A percentile compares a stretch with the other conserved stretches of the same genome.
Evolutionary conservation across 177 flowering plant genomes (phyloP).

Genomic region (Vitis hybrid): DNA sequence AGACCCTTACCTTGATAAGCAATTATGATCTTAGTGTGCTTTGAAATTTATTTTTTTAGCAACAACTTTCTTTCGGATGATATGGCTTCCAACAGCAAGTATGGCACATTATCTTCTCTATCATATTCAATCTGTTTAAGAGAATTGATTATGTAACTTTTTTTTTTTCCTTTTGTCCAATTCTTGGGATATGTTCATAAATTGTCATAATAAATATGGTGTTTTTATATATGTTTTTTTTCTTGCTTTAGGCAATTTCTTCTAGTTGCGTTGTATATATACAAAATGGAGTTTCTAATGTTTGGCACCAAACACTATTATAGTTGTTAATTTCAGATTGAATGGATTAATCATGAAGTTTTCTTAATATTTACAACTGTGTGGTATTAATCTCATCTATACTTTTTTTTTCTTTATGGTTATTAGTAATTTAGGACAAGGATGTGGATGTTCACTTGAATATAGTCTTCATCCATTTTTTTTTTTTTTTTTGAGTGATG

Average conservation of each 20-base stretch:
- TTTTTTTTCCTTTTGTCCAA: neutral
- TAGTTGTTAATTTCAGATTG: neutral
- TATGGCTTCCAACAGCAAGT: slow-evolving; percentile 6
- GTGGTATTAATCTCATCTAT: neutral
- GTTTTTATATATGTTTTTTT: neutral
- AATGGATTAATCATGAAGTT: neutral
- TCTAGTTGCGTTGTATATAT: neutral
- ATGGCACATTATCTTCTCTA: neutral
- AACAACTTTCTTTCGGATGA: neutral
- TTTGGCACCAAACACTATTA: neutral
- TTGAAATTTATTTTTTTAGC: neutral
- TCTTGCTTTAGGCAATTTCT: neutral
- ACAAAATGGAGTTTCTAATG: neutral
- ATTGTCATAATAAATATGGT: neutral
- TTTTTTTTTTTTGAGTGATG: too few relatives aligned
- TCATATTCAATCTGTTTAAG: neutral
- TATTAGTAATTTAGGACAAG: too few relatives aligned
- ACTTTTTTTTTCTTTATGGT: neutral
- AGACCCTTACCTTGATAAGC: slow-evolving; percentile 72
- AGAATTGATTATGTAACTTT: neutral
- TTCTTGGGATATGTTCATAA: slow-evolving; percentile 1
- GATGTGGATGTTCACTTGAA: too few relatives aligned
- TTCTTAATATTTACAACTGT: neutral
- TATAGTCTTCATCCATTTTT: too few relatives aligned
- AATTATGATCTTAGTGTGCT: slow-evolving; percentile 33